Evolutionary conservation across 2,329 filamentous ascomycete genomes (phyloP).

Genomic region (Colletotrichum sp.): DNA sequence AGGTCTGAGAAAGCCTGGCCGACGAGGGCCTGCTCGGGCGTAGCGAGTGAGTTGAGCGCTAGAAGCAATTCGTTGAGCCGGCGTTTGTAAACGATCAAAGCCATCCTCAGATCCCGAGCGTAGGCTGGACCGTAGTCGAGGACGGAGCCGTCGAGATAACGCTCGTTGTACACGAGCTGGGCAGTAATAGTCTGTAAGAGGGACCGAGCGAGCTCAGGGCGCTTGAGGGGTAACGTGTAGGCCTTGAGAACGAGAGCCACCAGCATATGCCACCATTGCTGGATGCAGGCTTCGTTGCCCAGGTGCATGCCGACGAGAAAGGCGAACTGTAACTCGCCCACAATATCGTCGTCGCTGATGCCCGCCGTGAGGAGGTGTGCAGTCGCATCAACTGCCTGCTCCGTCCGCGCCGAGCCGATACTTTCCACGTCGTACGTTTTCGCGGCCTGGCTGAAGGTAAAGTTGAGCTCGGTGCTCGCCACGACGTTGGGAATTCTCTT

Average conservation of each 20-base stretch:
- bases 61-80: constrained; percentile 54
- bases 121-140: constrained; percentile 39
- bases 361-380: constrained; percentile 44
- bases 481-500: constrained; percentile 37
- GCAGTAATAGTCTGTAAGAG: constrained; percentile 57
- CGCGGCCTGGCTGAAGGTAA: constrained; percentile 48
- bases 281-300: constrained; percentile 62
- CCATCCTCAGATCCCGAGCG: constrained; percentile 43
- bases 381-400: constrained; percentile 54
- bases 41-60: constrained; percentile 35
- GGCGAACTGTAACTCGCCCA: constrained; percentile 66
- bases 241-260: constrained; percentile 57
- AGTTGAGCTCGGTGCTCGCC: constrained; percentile 46
- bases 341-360: constrained; percentile 45
- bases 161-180: constrained; percentile 59
- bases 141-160: constrained; percentile 51
- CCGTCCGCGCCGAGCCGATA: constrained; percentile 42
- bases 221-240: constrained; percentile 44
- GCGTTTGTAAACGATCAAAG: constrained; percentile 60
- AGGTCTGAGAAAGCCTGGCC: constrained; percentile 54
- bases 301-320: constrained; percentile 63
- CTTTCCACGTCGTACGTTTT: constrained; percentile 46
- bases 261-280: constrained; percentile 66
- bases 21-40: constrained; percentile 46
- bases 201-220: constrained; percentile 48